Evolutionary conservation across 2,329 filamentous ascomycete genomes (phyloP).

Genomic region (Fusarium illudens): DNA sequence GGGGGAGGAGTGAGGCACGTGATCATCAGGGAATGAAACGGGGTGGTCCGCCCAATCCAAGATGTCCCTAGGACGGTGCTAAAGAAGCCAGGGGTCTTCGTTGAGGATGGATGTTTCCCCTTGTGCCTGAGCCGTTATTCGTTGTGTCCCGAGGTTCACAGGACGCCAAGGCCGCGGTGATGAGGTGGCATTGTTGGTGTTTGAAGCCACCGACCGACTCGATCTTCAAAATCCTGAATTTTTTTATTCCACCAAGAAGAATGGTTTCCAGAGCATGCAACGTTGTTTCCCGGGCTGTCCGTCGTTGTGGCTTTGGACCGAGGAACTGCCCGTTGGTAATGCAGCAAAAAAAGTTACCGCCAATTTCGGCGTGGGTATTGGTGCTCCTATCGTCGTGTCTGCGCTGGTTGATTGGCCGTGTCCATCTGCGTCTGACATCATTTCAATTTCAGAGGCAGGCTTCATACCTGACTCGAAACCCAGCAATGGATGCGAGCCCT

Average conservation of each 20-base stretch:
- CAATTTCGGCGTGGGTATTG: conserved; percentile 3
- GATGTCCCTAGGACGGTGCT: conserved; percentile 2
- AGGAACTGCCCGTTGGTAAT: neutral
- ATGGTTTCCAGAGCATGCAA: conserved; percentile 6
- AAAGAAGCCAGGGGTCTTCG: conserved; percentile 10
- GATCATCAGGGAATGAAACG: conserved; percentile 23
- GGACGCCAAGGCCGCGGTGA: conserved; percentile 25
- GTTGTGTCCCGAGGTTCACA: conserved; percentile 29
- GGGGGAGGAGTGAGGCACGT: conserved; percentile 23
- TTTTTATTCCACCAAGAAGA: conserved; percentile 19
- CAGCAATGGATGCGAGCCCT: neutral
- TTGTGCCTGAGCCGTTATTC: conserved; percentile 27
- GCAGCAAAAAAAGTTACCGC: neutral
- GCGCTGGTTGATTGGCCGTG: neutral
- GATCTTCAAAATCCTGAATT: conserved; percentile 14
- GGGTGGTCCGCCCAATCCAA: conserved; percentile 3
- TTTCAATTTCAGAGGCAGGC: conserved; percentile 9
- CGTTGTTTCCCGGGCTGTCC: conserved; percentile 1
- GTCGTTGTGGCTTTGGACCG: neutral
- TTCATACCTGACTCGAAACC: conserved; percentile 14
- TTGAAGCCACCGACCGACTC: conserved; percentile 16
- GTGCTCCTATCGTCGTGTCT: neutral
- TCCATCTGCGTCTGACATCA: conserved; percentile 5
- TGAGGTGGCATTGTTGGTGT: conserved; percentile 22
- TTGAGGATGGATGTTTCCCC: conserved; percentile 5